Conservation (phyloP, 2,329 filamentous ascomycete genomes). For the Metarhizium brunneum region DNA sequence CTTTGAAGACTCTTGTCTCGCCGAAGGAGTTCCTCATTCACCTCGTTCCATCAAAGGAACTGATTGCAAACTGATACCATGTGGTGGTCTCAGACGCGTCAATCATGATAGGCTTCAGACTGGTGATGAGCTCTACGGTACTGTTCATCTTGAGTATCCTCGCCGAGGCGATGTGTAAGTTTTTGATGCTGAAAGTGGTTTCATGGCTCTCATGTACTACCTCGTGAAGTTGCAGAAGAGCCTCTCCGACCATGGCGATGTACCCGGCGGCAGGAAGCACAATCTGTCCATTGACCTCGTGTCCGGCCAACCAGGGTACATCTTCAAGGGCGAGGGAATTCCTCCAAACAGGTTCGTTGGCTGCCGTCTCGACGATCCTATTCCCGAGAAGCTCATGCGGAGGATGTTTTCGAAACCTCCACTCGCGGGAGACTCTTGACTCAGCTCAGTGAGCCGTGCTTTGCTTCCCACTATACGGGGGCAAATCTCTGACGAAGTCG, state of each 20-base stretch:
- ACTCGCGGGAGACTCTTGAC: conserved; percentile 2
- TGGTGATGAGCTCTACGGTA: no score
- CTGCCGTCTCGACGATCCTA: conserved; percentile 7
- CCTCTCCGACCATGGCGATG: conserved; percentile 21
- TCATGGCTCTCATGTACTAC: no score
- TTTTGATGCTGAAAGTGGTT: no score
- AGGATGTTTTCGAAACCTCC: conserved; percentile 1
- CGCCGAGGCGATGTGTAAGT: no score
- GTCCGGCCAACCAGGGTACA: conserved; percentile 23
- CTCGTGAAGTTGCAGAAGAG: conserved; percentile 8
- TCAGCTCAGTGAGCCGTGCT: conserved; percentile 8
- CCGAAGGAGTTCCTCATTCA: no score
- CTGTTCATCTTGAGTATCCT: no score
- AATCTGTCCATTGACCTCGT: conserved; percentile 11
- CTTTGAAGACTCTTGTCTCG: no score
- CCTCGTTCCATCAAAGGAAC: no score
- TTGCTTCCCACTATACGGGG: conserved; percentile 11
- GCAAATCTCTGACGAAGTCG: conserved; percentile 5
- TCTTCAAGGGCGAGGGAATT: conserved; percentile 14
- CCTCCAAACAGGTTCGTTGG: conserved; percentile 12
- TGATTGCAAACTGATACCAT: no score
- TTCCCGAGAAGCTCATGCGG: conserved; percentile 12
- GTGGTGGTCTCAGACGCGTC: no score
- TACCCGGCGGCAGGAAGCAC: conserved; percentile 29
- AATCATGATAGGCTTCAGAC: no score